Percentiles rank a stretch among this genome's conserved stretches.
These are phyloP conservation scores for Wallacemonas collosoma DNA, from an alignment of 208 protist genomes.

Conservation along the genomic window DNA sequence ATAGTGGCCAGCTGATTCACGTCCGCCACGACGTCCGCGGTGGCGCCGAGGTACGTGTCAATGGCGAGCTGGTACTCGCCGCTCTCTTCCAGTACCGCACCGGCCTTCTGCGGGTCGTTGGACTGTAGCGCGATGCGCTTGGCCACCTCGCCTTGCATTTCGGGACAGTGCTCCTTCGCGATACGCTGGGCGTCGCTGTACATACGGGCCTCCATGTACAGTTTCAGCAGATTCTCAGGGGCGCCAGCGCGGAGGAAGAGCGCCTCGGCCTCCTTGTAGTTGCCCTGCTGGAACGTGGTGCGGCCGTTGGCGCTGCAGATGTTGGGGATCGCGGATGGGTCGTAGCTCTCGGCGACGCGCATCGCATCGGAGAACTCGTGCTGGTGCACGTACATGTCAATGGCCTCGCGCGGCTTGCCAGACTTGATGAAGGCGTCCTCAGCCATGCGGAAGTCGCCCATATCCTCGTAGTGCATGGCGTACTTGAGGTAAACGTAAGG, in stretches of 20 bases:
- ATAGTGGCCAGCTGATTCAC: constrained; percentile 74
- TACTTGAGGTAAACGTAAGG: constrained; percentile 97
- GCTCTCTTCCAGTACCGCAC: constrained; percentile 89
- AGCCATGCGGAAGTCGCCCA: constrained; percentile 94
- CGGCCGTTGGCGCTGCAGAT: constrained; percentile 93
- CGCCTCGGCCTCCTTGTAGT: constrained; percentile 91
- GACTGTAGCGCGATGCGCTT: constrained; percentile 85
- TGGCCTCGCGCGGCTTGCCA: constrained; percentile 95
- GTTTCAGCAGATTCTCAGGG: constrained; percentile 92
- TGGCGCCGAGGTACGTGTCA: constrained; percentile 93
- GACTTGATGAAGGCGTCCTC: constrained; percentile 97
- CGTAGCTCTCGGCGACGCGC: constrained; percentile 95
- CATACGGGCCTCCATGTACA: constrained; percentile 94
- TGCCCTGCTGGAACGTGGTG: constrained; percentile 84
- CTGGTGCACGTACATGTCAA: constrained; percentile 97
- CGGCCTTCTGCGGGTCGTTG: constrained; percentile 88
- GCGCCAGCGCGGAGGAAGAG: constrained; percentile 93
- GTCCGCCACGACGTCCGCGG: constrained; percentile 62
- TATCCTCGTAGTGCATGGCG: constrained; percentile 97
- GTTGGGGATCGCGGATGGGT: constrained; percentile 79
- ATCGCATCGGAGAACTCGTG: constrained; percentile 97
- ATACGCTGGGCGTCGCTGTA: constrained; percentile 94
- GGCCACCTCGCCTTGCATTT: constrained; percentile 84
- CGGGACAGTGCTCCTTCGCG: constrained; percentile 88
- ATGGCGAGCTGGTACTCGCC: constrained; percentile 95